Conservation (phyloP, 129 eudicot species). For the Apium graveolens region DNA sequence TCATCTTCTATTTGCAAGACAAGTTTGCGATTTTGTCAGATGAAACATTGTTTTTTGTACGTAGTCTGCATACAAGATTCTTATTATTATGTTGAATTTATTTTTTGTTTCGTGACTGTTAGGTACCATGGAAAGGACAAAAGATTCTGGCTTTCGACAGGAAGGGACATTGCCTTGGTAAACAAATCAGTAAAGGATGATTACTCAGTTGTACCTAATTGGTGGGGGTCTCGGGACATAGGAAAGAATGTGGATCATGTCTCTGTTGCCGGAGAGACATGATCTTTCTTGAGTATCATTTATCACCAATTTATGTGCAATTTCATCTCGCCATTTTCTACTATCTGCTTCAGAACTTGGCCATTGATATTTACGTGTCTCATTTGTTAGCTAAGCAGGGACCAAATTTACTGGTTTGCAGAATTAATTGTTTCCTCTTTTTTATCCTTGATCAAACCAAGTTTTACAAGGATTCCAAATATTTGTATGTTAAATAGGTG, state of each 20-base stretch:
- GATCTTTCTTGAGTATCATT: constrained; percentile 24
- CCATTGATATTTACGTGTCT: neutral
- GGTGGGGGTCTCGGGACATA: constrained; percentile 41
- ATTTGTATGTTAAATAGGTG: too few relatives aligned
- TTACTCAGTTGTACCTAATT: constrained; percentile 34
- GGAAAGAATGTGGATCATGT: constrained; percentile 13
- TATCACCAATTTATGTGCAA: constrained; percentile 21
- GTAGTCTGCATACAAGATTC: neutral
- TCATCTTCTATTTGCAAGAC: too few relatives aligned
- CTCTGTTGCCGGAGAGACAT: constrained; percentile 11
- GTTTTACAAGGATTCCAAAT: too few relatives aligned
- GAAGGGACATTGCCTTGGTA: constrained; percentile 44
- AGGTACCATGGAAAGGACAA: constrained; percentile 41
- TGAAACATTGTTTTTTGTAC: neutral
- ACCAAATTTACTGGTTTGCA: too few relatives aligned
- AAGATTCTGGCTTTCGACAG: constrained; percentile 24
- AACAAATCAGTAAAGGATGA: constrained; percentile 36
- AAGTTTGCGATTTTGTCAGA: too few relatives aligned
- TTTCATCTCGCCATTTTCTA: constrained; percentile 25
- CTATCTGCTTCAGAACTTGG: neutral
- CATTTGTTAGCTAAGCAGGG: neutral
- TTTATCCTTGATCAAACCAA: too few relatives aligned
- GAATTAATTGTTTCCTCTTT: too few relatives aligned
- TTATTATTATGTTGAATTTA: too few relatives aligned
- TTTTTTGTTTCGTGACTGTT: neutral